These are phyloP conservation scores for Pneumocystis jirovecii DNA, from an alignment of 1,139 yeast species.

Conservation along the genomic window DNA sequence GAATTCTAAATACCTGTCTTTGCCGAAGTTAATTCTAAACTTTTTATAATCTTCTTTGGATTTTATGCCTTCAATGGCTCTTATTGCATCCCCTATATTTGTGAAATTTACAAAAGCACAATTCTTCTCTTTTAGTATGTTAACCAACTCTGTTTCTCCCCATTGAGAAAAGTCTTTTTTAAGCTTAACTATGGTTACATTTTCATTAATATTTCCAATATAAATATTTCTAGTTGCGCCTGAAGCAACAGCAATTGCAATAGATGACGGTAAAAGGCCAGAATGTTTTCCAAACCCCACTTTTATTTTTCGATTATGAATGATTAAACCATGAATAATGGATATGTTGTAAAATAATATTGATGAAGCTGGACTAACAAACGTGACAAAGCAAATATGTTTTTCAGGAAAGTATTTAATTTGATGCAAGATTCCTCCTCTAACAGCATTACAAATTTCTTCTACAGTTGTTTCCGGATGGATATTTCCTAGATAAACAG, in stretches of 20 bases:
- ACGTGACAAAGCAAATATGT: slow-evolving; percentile 83
- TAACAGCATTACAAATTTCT: slow-evolving; percentile 82
- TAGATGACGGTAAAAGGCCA: slow-evolving; percentile 71
- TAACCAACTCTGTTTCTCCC: slow-evolving; percentile 92
- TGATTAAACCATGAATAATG: slow-evolving; percentile 63
- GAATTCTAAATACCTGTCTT: slow-evolving; percentile 66
- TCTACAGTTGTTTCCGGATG: slow-evolving; percentile 77
- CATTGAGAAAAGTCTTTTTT: slow-evolving; percentile 61
- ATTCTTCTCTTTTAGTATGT: slow-evolving; percentile 63
- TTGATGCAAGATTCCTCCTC: slow-evolving; percentile 76
- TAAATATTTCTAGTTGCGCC: slow-evolving; percentile 90
- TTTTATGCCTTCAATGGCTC: slow-evolving; percentile 59
- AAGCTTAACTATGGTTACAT: slow-evolving; percentile 44
- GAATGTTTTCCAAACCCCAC: slow-evolving; percentile 97
- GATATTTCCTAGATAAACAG: slow-evolving; percentile 76
- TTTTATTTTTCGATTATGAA: slow-evolving; percentile 66
- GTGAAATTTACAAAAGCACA: slow-evolving; percentile 91
- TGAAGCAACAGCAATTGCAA: slow-evolving; percentile 73
- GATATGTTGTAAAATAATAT: slow-evolving; percentile 86
- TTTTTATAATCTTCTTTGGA: slow-evolving; percentile 31
- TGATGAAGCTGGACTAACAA: slow-evolving; percentile 82
- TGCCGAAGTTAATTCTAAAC: slow-evolving; percentile 71
- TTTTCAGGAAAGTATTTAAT: slow-evolving; percentile 51
- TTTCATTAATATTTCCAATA: slow-evolving; percentile 52
- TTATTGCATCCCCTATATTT: slow-evolving; percentile 71